Evolutionary conservation across 1,284 basidiomycete species (phyloP).

Genomic region (Irpex rosettiformis): DNA sequence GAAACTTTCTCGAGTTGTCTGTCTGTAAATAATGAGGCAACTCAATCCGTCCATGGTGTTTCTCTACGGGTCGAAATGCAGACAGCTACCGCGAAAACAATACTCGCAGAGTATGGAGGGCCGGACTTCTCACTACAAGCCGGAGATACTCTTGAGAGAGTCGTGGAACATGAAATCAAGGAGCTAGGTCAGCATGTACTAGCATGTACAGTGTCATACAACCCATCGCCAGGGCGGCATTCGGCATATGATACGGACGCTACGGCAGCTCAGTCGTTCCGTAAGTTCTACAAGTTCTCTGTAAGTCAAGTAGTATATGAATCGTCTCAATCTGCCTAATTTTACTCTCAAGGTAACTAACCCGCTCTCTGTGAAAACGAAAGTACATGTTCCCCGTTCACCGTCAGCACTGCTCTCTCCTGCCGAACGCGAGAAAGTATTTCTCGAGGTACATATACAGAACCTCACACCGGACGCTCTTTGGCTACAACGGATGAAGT

Average conservation of each 20-base stretch:
- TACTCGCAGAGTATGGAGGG: constrained; percentile 63
- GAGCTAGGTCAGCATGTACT: constrained; percentile 82
- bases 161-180: constrained; percentile 78
- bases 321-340: not conserved
- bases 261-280: constrained; percentile 64
- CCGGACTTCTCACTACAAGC: constrained; percentile 40
- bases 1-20: constrained; percentile 79
- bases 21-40: constrained; percentile 75
- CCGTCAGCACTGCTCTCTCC: constrained; percentile 64
- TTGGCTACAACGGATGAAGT: constrained; percentile 70
- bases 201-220: constrained; percentile 72
- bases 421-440: constrained; percentile 70
- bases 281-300: constrained; percentile 87
- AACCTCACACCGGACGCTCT: constrained; percentile 77
- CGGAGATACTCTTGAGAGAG: constrained; percentile 58
- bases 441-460: constrained; percentile 86
- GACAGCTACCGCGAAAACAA: constrained; percentile 60
- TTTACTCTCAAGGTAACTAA: constrained; percentile 64
- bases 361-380: constrained; percentile 86
- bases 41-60: constrained; percentile 55
- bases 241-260: constrained; percentile 48
- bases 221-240: constrained; percentile 51
- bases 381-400: constrained; percentile 73
- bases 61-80: constrained; percentile 72
- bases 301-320: constrained; percentile 43